Conservation (phyloP, 2,329 filamentous ascomycete genomes). For the Apiospora hydei region DNA sequence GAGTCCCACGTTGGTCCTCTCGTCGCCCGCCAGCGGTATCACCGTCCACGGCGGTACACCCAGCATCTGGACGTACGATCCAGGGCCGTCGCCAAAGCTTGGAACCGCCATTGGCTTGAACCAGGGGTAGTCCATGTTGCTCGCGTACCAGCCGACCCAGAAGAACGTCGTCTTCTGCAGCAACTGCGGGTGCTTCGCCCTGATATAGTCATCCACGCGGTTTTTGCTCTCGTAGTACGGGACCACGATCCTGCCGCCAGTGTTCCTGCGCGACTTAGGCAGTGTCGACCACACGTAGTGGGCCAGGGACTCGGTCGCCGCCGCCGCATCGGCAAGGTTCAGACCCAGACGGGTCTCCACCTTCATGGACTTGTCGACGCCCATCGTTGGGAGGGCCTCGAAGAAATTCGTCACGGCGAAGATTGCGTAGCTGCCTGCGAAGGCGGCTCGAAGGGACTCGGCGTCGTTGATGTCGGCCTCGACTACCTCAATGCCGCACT, state of each 20-base stretch:
- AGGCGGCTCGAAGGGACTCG: constrained; percentile 29
- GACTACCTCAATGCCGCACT: constrained; percentile 31
- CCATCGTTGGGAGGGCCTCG: constrained; percentile 16
- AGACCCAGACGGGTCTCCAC: constrained; percentile 23
- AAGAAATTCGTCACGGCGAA: constrained; percentile 34
- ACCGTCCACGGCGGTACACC: constrained; percentile 22
- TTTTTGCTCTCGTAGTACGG: constrained; percentile 27
- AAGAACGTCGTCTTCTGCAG: constrained; percentile 26
- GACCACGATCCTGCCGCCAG: constrained; percentile 9
- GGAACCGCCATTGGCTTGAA: constrained; percentile 24
- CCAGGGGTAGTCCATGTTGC: constrained; percentile 24
- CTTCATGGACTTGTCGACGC: constrained; percentile 14
- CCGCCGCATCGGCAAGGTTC: constrained; percentile 24
- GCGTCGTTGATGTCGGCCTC: constrained; percentile 30
- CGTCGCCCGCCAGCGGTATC: constrained; percentile 25
- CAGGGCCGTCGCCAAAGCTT: background rate
- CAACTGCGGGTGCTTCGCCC: constrained; percentile 7
- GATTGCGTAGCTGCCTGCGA: constrained; percentile 33
- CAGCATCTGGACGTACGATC: constrained; percentile 24
- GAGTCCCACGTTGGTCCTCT: constrained; percentile 24
- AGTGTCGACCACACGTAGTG: constrained; percentile 26
- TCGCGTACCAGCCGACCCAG: constrained; percentile 26
- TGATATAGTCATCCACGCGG: constrained; percentile 23
- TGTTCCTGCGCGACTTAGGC: constrained; percentile 26
- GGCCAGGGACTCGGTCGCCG: constrained; percentile 12